Evolutionary conservation across 148 eudicot species (phyloP), one percentile per base, ranked within the genome.

Genomic region (Salicornia ramosissima): DNA sequence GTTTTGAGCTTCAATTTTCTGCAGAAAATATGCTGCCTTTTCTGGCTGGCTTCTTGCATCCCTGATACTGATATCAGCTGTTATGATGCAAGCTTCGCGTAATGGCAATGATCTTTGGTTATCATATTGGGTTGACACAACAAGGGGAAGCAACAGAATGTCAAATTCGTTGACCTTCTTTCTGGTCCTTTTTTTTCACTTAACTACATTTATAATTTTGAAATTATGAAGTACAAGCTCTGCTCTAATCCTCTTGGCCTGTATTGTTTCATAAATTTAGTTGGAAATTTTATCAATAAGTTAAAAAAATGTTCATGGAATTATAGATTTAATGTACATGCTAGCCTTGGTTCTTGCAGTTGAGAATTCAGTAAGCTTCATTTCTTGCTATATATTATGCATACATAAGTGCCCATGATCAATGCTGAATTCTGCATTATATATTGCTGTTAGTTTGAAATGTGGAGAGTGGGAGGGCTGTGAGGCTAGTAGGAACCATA

Each of bases 31-130:
- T 88, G 96, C 96, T 74, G 88, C 84, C 49, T 93, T 90, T 83
- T 68, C 83, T 69, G 97, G 98, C 79, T 87, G 98, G 92, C 78
- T 77, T 67, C 76, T 93, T 54, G 71, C 97, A 70, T 66, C 79
- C 56, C 40, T 88, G 72, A 81, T 88, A 73, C 83, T 85, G 69
- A 65, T 93, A 60, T 87, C 97, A 54, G 96, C 98, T 64, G 65
- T 90, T 60, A 70, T 88, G 80, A 93, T 90, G 98, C 98, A 93
- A 93, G 89, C 89, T 61, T 88, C 95, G 22, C 90, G 96, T 66
- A 93, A 87, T 77, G 98, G 98, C 43, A 93, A 87, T 86, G 98
- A 93, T 83, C 80, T 93, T 64, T 93, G 97, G 98, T 79, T 93
- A 42, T 90, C 98, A 31, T 93, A 80, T 80, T 93, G 98, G 96